Percentiles rank a stretch among this genome's conserved stretches.
phyloP scores from a whole-genome alignment of 2,329 filamentous ascomycete genomes.

The Aspergillus spinulosporus region DNA sequence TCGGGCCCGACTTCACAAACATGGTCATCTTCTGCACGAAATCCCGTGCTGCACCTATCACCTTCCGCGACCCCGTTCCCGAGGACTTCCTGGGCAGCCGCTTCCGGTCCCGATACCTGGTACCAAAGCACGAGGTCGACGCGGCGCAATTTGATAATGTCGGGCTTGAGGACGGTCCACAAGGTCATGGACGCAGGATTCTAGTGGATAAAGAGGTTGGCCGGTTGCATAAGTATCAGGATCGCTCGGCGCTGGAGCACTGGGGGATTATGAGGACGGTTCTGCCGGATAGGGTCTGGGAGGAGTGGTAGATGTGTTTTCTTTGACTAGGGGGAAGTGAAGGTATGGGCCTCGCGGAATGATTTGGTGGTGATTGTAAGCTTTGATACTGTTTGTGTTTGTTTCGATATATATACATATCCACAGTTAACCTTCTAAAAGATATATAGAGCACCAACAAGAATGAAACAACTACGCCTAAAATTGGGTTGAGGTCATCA shows the following conservation, averaged over 20 bases:
- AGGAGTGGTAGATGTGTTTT: constrained; percentile 65
- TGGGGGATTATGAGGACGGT: constrained; percentile 91
- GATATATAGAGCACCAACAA: background rate
- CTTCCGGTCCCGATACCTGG: constrained; percentile 67
- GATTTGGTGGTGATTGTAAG: background rate
- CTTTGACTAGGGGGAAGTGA: background rate
- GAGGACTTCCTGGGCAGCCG: constrained; percentile 72
- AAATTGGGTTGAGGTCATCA: background rate
- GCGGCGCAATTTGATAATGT: constrained; percentile 34
- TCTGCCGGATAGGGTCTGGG: constrained; percentile 76
- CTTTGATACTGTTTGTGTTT: background rate
- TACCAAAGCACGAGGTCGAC: constrained; percentile 71
- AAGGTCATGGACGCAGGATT: constrained; percentile 46
- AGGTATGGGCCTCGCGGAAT: background rate
- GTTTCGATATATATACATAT: background rate
- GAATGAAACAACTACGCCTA: background rate
- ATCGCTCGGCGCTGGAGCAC: constrained; percentile 75
- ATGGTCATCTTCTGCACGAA: constrained; percentile 94
- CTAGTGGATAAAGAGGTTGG: constrained; percentile 57
- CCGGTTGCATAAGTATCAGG: constrained; percentile 69
- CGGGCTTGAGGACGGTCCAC: constrained; percentile 17
- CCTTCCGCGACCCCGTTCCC: constrained; percentile 65
- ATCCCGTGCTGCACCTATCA: constrained; percentile 36
- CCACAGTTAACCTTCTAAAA: background rate
- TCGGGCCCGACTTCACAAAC: constrained; percentile 79